Conservation (phyloP, 805 yeast species). For the Lipomyces oligophaga region DNA sequence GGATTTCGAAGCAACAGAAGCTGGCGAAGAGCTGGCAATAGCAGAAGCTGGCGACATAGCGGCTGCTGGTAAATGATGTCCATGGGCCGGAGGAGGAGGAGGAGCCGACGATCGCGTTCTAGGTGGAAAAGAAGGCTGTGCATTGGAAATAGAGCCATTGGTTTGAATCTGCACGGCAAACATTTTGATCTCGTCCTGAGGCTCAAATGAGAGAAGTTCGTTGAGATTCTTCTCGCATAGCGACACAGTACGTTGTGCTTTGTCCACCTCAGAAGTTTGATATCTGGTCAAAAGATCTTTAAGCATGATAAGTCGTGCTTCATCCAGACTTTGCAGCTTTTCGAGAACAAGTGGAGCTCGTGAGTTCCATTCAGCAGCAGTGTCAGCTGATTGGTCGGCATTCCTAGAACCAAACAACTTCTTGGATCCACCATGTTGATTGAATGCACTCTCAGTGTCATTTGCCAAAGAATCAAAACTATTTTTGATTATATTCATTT, state of each 20-base stretch:
- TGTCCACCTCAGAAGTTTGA: conserved; percentile 58
- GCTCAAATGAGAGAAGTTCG: conserved; percentile 59
- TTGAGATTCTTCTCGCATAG: conserved; percentile 63
- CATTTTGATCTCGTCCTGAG: conserved; percentile 55
- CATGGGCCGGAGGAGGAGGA: conserved; percentile 7
- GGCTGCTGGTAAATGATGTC: conserved; percentile 4
- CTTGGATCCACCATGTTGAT: conserved; percentile 38
- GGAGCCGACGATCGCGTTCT: conserved; percentile 6
- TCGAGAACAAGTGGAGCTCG: conserved; percentile 75
- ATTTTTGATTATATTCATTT: conserved; percentile 47
- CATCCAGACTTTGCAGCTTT: conserved; percentile 69
- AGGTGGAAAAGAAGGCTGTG: not conserved
- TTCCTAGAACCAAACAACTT: conserved; percentile 42
- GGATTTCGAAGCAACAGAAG: not conserved
- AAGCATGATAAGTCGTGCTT: conserved; percentile 54
- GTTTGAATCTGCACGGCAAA: conserved; percentile 42
- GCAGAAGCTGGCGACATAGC: not conserved
- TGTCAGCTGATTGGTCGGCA: conserved; percentile 44
- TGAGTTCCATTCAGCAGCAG: conserved; percentile 53
- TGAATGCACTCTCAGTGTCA: conserved; percentile 42
- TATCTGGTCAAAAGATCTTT: conserved; percentile 65
- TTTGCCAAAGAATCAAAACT: conserved; percentile 46
- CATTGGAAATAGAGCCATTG: conserved; percentile 10
- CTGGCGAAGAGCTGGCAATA: not conserved
- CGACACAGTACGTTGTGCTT: conserved; percentile 44